Conservation (phyloP, 2,329 filamentous ascomycete species). For the Ramularia collo-cygni region DNA sequence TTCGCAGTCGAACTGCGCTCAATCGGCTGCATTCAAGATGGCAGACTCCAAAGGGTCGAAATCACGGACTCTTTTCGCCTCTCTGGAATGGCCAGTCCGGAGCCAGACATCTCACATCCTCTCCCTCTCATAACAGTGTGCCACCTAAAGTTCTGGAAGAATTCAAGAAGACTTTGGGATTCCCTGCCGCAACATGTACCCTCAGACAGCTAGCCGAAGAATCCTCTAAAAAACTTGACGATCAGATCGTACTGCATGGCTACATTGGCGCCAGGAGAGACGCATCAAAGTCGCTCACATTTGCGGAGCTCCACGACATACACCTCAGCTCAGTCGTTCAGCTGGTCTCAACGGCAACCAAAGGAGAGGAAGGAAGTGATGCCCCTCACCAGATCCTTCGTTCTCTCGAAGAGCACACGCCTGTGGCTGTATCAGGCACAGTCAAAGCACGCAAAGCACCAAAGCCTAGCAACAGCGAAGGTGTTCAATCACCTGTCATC, state of each 20-base stretch:
- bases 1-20: conserved; percentile 12
- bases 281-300: conserved; percentile 62
- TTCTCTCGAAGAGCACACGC: conserved; percentile 37
- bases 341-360: conserved; percentile 26
- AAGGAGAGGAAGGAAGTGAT: conserved; percentile 22
- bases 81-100: neutral
- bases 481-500: conserved; percentile 5
- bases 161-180: conserved; percentile 34
- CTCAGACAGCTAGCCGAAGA: conserved; percentile 24
- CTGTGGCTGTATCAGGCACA: conserved; percentile 48
- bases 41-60: neutral
- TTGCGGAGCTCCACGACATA: conserved; percentile 51
- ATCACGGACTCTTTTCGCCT: neutral
- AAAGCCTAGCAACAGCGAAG: conserved; percentile 15
- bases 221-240: conserved; percentile 20
- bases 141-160: conserved; percentile 9
- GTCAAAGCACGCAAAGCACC: conserved; percentile 38
- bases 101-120: neutral
- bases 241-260: conserved; percentile 55
- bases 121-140: neutral
- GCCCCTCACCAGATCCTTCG: conserved; percentile 21
- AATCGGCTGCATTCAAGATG: conserved; percentile 9
- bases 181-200: conserved; percentile 40
- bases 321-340: conserved; percentile 37
- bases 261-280: conserved; percentile 65